Conservation (phyloP, 2,329 filamentous ascomycete species). For the Cladobotryum protrusum region DNA sequence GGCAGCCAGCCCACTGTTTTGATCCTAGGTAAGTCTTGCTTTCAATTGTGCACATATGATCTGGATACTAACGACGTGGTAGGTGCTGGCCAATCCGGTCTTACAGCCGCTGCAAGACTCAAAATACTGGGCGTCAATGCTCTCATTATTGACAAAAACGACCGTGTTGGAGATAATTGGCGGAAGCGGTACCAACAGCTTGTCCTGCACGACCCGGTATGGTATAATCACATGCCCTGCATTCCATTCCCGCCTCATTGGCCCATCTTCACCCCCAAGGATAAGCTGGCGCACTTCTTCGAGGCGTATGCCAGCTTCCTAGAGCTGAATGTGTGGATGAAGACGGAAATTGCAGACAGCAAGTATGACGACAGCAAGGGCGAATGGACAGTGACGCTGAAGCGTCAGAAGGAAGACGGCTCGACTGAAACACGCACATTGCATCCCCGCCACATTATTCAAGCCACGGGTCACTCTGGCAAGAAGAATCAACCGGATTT, state of each 20-base stretch:
- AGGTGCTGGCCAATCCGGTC: conserved; percentile 56
- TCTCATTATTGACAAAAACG: conserved; percentile 53
- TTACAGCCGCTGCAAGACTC: conserved; percentile 52
- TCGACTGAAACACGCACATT: conserved; percentile 46
- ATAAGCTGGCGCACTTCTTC: conserved; percentile 64
- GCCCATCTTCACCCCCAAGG: conserved; percentile 66
- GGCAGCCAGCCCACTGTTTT: conserved; percentile 50
- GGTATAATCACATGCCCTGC: conserved; percentile 57
- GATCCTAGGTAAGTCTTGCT: conserved; percentile 47
- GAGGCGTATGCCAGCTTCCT: conserved; percentile 57
- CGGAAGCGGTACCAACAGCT: conserved; percentile 56
- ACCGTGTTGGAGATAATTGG: conserved; percentile 59
- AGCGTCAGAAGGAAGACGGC: conserved; percentile 44
- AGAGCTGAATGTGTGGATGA: conserved; percentile 64
- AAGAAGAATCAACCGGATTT: conserved; percentile 56
- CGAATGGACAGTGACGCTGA: conserved; percentile 50
- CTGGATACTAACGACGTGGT: background rate
- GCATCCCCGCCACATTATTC: conserved; percentile 57
- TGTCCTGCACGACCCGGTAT: conserved; percentile 62
- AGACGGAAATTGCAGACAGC: conserved; percentile 41
- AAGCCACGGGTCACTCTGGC: conserved; percentile 63
- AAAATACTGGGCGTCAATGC: conserved; percentile 51
- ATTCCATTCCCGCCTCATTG: conserved; percentile 57
- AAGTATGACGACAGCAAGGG: conserved; percentile 44
- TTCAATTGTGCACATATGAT: background rate